Evolutionary conservation across 257 asterid species (phyloP).

Genomic region (Penstemon eatonii): DNA sequence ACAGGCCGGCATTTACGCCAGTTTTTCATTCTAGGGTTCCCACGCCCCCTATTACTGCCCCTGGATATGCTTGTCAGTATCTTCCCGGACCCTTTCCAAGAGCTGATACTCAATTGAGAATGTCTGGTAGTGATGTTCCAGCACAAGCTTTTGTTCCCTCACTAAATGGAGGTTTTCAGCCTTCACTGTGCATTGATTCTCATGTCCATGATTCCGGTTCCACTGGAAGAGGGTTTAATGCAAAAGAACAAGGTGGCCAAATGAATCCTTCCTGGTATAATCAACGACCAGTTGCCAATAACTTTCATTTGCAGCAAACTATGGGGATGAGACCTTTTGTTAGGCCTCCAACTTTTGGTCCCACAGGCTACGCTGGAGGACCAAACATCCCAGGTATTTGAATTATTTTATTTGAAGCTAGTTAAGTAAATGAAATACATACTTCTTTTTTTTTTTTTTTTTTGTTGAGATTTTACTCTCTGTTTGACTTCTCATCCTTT

Average conservation of each 20-base stretch:
- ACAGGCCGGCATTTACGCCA: conserved; percentile 49
- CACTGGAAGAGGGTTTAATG: conserved; percentile 50
- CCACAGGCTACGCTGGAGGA: conserved; percentile 57
- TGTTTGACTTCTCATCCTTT: neutral
- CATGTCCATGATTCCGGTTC: conserved; percentile 44
- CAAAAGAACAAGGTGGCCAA: conserved; percentile 48
- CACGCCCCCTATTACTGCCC: conserved; percentile 45
- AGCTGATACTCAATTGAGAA: conserved; percentile 45
- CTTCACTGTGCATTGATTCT: conserved; percentile 44
- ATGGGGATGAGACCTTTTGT: conserved; percentile 64
- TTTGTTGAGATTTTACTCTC: neutral
- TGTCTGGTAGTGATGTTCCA: conserved; percentile 48
- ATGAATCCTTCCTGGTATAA: conserved; percentile 41
- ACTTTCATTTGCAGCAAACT: conserved; percentile 50
- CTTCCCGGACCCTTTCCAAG: conserved; percentile 47
- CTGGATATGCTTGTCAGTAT: conserved; percentile 61
- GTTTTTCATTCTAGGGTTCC: conserved; percentile 58
- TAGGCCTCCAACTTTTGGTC: conserved; percentile 55
- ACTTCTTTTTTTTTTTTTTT: too few relatives aligned
- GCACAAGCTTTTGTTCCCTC: conserved; percentile 52
- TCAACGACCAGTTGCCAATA: conserved; percentile 52
- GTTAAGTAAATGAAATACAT: neutral
- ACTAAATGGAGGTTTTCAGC: conserved; percentile 51
- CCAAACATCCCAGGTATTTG: conserved; percentile 56
- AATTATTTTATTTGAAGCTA: conserved; percentile 18